These are phyloP conservation scores for Mycena filopes DNA, from an alignment of 768 basidiomycete species.

Conservation along the genomic window DNA sequence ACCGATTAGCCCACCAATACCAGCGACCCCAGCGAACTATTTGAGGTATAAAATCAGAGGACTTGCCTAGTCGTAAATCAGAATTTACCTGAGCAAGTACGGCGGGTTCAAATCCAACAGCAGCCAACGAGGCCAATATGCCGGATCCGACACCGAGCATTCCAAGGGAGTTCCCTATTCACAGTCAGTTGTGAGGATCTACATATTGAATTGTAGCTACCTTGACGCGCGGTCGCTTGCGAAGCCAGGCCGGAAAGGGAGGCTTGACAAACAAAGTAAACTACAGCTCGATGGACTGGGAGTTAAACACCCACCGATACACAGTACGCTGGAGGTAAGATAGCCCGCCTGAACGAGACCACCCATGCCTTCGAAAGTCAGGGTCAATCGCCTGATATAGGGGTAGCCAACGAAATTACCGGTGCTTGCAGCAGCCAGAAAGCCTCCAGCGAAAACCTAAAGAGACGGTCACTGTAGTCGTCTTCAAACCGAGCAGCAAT, in stretches of 20 bases:
- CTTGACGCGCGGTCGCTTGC: conserved; percentile 84
- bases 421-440: conserved; percentile 82
- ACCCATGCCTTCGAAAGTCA: conserved; percentile 54
- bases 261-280: conserved; percentile 49
- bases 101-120: conserved; percentile 83
- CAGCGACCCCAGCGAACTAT: conserved; percentile 80
- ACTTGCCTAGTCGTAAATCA: no score
- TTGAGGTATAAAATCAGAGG: no score
- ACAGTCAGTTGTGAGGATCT: background rate
- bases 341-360: conserved; percentile 92
- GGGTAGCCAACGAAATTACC: conserved; percentile 46
- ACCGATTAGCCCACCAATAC: conserved; percentile 78
- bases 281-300: background rate
- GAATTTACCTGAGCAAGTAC: conserved; percentile 82
- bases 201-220: conserved; percentile 38
- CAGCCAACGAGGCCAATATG: conserved; percentile 69
- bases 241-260: conserved; percentile 85
- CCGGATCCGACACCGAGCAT: conserved; percentile 79
- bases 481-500: background rate
- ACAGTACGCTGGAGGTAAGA: conserved; percentile 84
- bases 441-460: conserved; percentile 81
- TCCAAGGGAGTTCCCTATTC: conserved; percentile 74
- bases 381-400: background rate
- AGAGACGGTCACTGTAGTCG: background rate
- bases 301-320: conserved; percentile 65